These are phyloP conservation scores for Phytophthora boehmeriae DNA, from an alignment of 352 stramenopile genomes.

Conservation along the genomic window DNA sequence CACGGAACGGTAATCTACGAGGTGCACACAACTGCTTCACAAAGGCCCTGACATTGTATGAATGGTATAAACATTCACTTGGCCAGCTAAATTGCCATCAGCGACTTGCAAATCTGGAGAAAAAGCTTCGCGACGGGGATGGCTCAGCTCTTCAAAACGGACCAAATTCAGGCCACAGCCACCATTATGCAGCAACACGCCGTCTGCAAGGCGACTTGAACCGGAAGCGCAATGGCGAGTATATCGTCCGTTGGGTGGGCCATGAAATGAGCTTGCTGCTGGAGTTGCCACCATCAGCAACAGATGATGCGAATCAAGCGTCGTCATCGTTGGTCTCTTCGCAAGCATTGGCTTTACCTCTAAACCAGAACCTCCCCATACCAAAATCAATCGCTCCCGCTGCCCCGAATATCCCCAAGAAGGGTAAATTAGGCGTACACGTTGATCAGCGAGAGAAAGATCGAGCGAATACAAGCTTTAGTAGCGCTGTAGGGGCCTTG, in stretches of 20 bases:
- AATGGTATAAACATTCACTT: slow-evolving; percentile 84
- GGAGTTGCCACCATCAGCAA: slow-evolving; percentile 52
- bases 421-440: slow-evolving; percentile 51
- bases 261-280: slow-evolving; percentile 84
- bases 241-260: slow-evolving; percentile 82
- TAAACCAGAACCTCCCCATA: slow-evolving; percentile 1
- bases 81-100: slow-evolving; percentile 85
- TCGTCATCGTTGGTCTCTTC: slow-evolving; percentile 14
- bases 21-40: slow-evolving; percentile 83
- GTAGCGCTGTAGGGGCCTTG: slow-evolving; percentile 10
- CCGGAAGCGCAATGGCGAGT: slow-evolving; percentile 79
- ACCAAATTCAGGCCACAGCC: slow-evolving; percentile 64
- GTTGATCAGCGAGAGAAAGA: slow-evolving; percentile 69
- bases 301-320: slow-evolving; percentile 54
- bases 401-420: slow-evolving; percentile 62
- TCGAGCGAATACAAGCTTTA: slow-evolving; percentile 9
- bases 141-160: slow-evolving; percentile 59
- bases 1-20: slow-evolving; percentile 76
- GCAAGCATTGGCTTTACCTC: slow-evolving; percentile 27
- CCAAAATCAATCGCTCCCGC: slow-evolving; percentile 22
- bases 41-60: slow-evolving; percentile 79
- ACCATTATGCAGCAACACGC: slow-evolving; percentile 79
- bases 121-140: slow-evolving; percentile 79
- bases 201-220: slow-evolving; percentile 82
- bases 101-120: slow-evolving; percentile 82